These are phyloP conservation scores for Neopestalotiopsis sp. DNA, from an alignment of 2,329 filamentous ascomycete genomes.

Conservation along the genomic window DNA sequence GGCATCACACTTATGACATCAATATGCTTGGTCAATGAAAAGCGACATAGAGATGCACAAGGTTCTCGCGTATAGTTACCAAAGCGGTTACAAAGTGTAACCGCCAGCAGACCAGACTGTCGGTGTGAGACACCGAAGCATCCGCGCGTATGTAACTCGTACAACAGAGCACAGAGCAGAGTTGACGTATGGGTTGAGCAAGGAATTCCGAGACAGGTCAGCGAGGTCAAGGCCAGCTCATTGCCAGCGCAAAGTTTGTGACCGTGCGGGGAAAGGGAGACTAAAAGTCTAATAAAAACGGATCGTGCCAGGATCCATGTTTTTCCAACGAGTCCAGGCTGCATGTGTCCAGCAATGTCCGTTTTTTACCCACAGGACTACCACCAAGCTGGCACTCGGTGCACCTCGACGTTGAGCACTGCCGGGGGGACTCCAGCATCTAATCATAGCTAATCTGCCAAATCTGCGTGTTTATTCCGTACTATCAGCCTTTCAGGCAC, in stretches of 20 bases:
- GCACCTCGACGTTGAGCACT: neutral
- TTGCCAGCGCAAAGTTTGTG: neutral
- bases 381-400: neutral
- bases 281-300: neutral
- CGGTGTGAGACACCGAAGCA: no score
- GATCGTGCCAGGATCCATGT: neutral
- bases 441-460: neutral
- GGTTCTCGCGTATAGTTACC: neutral
- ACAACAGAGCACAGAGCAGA: no score
- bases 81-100: neutral
- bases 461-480: neutral
- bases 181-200: no score
- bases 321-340: no score
- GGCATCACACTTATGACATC: no score
- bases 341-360: neutral
- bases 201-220: no score
- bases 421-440: neutral
- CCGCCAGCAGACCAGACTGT: no score
- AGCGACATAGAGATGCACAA: neutral
- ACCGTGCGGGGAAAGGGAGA: neutral
- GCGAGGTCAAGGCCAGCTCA: neutral
- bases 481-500: neutral
- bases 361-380: neutral
- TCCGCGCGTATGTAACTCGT: no score
- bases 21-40: neutral